Evolutionary conservation across 108 stramenopile species (phyloP), one percentile per base, ranked within the genome.

Genomic region (Cyclotella distinguenda): DNA sequence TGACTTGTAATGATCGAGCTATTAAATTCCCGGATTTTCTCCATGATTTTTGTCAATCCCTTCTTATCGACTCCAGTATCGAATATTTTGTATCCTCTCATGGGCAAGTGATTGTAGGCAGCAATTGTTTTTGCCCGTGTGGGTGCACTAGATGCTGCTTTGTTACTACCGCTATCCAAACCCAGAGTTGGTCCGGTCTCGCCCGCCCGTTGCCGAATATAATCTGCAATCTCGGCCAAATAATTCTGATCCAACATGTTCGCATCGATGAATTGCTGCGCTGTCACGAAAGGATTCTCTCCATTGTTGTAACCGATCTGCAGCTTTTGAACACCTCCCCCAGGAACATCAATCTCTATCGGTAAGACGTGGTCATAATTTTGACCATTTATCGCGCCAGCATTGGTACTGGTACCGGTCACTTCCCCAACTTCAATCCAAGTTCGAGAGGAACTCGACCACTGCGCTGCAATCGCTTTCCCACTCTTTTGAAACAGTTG

Each of bases 341-440:
- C 85, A 9, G 88, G 68, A 28, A 81, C 79, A 56, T 98, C 97
- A 36, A 97, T 86, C 70, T 98, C 97, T 60, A 98, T 95, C 10
- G 96, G 96, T 34, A 95, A 83, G 11, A 97, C 90, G 65, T 97
- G 94, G 71, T 97, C 95, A 72, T 87, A 98, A 16, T 58, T 46
- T 35, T 86, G 80, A 2, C 97, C 97, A 78, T 96, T 85, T 27
- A 98, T 79, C 4, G 58, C 82, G 16, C 86, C 86, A 7, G 79
- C 76, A 59, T 89, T 84, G 43, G 82, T 74, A 50, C 77, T 84
- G 16, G 66, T 62, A 8, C 96, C 97, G 64, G 92, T 93, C 18
- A 98, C 97, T 83, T 98, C 92, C 15, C 96, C 96, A 18, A 97
- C 90, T 82, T 96, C 95, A 55, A 97, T 89, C 97, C 97, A 97